Evolutionary conservation across 176 grass and related monocot species (phyloP), one percentile per base, ranked within the genome.

Genomic region (Tillandsia leiboldiana): DNA sequence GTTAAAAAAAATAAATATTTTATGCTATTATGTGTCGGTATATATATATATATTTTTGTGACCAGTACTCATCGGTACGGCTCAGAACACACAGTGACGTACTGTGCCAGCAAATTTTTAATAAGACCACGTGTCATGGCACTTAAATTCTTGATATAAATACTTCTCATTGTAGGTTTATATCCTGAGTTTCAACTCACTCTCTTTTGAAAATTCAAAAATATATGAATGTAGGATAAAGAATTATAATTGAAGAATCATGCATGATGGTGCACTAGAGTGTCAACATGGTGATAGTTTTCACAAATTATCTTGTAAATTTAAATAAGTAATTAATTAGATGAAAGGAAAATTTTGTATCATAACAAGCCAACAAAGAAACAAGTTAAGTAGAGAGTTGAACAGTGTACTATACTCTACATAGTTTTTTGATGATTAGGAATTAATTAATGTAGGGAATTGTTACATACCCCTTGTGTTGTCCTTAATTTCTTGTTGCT

Each of bases 401-500:
- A 42, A 42, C 7, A 42, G 33, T 42, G 7, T 6, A 6, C 33
- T 7, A 61, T 7, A 61, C 15, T 61, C 2, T n/a, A 59, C 9
- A 18, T 61, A 20, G 8, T 6, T 18, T 18, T 20, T 18, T 20
- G 22, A 18, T 61, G 22, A 61, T 61, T 22, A 18, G 8, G 15
- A 59, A 59, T 8, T 22, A 15, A 57, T 59, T 1, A 22, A 22
- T 10, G 20, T 18, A 6, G 20, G 20, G 15, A 20, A 18, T 20
- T 42, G 20, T 23, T 18, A 61, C 22, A 57, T 96, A 97, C 93
- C 84, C 72, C 59, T 77, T 73, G 77, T 67, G 73, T 65, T 62
- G 74, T 79, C 78, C 72, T 90, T 77, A 73, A 64, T 81, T 89
- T 90, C 72, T 93, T 97, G 24, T 72, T 80, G 77, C 77, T 87